Evolutionary conservation across 805 yeast species (phyloP).

Genomic region (Starmerella davenportii): DNA sequence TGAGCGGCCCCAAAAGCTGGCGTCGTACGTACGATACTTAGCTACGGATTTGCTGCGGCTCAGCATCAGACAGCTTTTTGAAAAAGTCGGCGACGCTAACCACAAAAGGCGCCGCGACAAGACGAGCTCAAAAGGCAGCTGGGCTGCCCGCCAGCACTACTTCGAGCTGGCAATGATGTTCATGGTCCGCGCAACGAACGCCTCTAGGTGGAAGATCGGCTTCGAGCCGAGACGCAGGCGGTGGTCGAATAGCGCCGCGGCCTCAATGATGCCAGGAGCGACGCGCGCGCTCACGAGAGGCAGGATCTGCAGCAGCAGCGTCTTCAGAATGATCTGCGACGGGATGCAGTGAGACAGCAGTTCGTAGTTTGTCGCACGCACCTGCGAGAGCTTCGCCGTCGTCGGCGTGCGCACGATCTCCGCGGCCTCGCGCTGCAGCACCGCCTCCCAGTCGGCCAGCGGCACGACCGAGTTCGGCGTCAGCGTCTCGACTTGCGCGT

Average conservation of each 20-base stretch:
- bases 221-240: conserved; percentile 71
- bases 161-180: conserved; percentile 21
- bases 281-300: conserved; percentile 16
- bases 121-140: no score
- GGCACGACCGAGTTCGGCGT: conserved; percentile 33
- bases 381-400: conserved; percentile 33
- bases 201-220: conserved; percentile 87
- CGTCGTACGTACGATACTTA: no score
- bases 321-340: conserved; percentile 58
- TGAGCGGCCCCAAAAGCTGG: no score
- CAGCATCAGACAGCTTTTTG: no score
- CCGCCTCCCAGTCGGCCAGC: conserved; percentile 79
- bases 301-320: conserved; percentile 26
- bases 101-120: no score
- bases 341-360: conserved; percentile 87
- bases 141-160: neutral
- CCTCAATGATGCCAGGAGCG: conserved; percentile 28
- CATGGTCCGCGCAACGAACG: conserved; percentile 80
- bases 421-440: conserved; percentile 45
- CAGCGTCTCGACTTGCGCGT: conserved; percentile 21
- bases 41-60: no score
- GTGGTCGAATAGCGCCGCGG: conserved; percentile 55
- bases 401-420: conserved; percentile 43
- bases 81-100: no score
- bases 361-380: conserved; percentile 58